phyloP scores from a whole-genome alignment of 768 basidiomycete genomes.

The Suillus placidus region DNA sequence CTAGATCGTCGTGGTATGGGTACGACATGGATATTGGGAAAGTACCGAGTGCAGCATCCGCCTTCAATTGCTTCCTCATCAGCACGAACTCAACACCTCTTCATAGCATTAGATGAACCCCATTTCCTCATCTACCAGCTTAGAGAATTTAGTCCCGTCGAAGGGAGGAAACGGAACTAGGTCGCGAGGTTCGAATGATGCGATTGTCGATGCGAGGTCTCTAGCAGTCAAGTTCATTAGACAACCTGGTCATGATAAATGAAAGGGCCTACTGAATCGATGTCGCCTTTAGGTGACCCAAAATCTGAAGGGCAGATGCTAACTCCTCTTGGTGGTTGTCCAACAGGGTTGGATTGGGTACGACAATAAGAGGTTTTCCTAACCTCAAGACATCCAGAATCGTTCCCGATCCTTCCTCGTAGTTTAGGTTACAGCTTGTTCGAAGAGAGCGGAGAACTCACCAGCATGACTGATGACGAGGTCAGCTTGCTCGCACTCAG shows the following conservation, averaged over 20 bases:
- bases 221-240: conserved; percentile 36
- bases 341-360: conserved; percentile 86
- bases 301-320: conserved; percentile 62
- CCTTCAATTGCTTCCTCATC: background rate
- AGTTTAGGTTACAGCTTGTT: background rate
- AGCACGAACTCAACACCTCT: background rate
- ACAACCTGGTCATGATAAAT: background rate
- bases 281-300: conserved; percentile 60
- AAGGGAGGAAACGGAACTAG: conserved; percentile 67
- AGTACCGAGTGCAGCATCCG: background rate
- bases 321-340: conserved; percentile 95
- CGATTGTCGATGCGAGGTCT: conserved; percentile 57
- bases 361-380: conserved; percentile 77
- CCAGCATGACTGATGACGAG: conserved; percentile 94
- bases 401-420: conserved; percentile 80
- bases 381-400: conserved; percentile 85
- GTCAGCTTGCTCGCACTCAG: conserved; percentile 66
- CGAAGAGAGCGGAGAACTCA: conserved; percentile 36
- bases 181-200: conserved; percentile 44
- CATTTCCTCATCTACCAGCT: conserved; percentile 77
- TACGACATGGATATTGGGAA: conserved; percentile 4
- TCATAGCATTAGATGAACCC: conserved; percentile 51
- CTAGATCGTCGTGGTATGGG: conserved; percentile 7
- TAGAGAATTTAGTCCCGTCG: conserved; percentile 66
- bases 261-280: conserved; percentile 54